Evolutionary conservation across 148 eudicot species (phyloP).

Genomic region (Silene uniflora): DNA sequence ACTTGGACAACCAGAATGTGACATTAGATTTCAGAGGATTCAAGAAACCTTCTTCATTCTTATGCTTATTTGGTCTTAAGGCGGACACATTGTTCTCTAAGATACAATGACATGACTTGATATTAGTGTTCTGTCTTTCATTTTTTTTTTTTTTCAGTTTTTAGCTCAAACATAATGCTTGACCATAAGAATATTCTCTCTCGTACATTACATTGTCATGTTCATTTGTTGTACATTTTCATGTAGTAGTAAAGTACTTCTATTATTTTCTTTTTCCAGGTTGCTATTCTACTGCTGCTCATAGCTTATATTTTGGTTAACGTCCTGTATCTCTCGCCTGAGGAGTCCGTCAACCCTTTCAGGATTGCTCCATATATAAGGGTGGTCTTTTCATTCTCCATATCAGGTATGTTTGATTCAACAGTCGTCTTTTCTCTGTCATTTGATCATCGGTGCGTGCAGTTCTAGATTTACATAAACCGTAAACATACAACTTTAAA

Average conservation of each 20-base stretch:
- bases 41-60: conserved; percentile 57
- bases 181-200: not conserved
- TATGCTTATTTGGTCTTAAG: conserved; percentile 46
- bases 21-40: conserved; percentile 63
- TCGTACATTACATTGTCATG: not conserved
- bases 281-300: conserved; percentile 53
- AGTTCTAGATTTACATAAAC: not conserved
- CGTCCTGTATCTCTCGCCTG: conserved; percentile 56
- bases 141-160: not conserved
- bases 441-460: conserved; percentile 1
- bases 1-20: conserved; percentile 80
- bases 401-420: conserved; percentile 52
- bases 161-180: conserved; percentile 4
- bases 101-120: conserved; percentile 18
- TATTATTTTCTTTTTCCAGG: conserved; percentile 39
- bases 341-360: conserved; percentile 57
- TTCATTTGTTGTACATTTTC: not conserved
- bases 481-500: not conserved
- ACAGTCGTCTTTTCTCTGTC: not conserved
- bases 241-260: not conserved
- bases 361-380: conserved; percentile 87
- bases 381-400: conserved; percentile 64
- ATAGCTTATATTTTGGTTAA: conserved; percentile 52
- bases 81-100: conserved; percentile 21
- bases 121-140: not conserved